phyloP scores from a whole-genome alignment of 768 basidiomycete genomes.

The Auriculariales sp. region DNA sequence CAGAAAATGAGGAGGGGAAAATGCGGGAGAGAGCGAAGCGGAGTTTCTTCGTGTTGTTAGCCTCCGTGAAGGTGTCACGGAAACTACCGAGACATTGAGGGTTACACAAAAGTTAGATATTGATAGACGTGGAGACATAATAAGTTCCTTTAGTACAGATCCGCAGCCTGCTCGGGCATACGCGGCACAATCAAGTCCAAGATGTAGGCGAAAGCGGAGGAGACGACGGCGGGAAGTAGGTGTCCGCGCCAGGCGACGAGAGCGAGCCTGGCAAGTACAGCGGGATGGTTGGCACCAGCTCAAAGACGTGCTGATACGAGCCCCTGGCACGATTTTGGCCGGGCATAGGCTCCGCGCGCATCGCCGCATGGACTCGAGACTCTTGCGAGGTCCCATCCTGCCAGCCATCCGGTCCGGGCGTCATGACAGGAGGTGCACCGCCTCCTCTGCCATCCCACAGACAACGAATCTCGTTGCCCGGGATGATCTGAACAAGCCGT shows the following conservation, averaged over 20 bases:
- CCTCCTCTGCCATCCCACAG: slow-evolving; percentile 76
- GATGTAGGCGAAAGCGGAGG: slow-evolving; percentile 38
- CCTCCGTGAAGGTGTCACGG: no score
- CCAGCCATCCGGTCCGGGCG: slow-evolving; percentile 31
- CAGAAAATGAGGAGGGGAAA: no score
- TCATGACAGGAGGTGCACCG: slow-evolving; percentile 14
- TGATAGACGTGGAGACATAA: no score
- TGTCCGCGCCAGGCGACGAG: slow-evolving; percentile 35
- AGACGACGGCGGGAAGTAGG: slow-evolving; percentile 36
- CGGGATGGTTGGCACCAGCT: slow-evolving; percentile 52
- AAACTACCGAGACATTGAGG: no score
- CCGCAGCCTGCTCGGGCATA: no score
- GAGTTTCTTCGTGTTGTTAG: no score
- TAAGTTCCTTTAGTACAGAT: no score
- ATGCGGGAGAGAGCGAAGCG: no score
- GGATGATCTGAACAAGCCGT: slow-evolving; percentile 67
- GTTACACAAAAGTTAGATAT: no score
- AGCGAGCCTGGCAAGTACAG: slow-evolving; percentile 47
- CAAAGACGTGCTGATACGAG: slow-evolving; percentile 13
- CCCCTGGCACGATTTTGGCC: slow-evolving; percentile 16
- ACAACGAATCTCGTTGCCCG: slow-evolving; percentile 68
- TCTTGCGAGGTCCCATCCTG: slow-evolving; percentile 48
- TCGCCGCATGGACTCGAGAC: slow-evolving; percentile 75
- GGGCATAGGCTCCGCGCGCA: slow-evolving; percentile 35
- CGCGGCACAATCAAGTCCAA: background rate